Evolutionary conservation across 2,329 filamentous ascomycete genomes (phyloP), one percentile per base, ranked within the genome.

Genomic region (Alternaria postmessia): DNA sequence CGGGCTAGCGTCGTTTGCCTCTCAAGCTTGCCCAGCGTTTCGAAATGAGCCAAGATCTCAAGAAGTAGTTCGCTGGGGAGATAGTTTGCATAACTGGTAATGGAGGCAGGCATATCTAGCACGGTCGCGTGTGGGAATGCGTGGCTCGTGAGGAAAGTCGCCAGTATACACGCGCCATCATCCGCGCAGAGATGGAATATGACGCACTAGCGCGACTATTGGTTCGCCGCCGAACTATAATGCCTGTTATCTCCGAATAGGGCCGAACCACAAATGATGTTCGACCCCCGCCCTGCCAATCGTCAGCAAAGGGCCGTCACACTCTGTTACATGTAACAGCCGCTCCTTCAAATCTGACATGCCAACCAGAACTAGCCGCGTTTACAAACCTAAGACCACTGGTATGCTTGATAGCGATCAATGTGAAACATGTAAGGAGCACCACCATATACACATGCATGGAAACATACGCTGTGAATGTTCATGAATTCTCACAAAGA

Each of bases 11-110:
- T 79, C 7, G 62, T 49, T 71, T 88, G 87, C 4, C 80, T 77
- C 41, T 71, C 66, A 16, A 53, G 58, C 14, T 47, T 57, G 18
- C 61, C 62, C 71, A 62, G 49, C 72, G 68, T 7, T 59, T 68
- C n/a, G 75, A 86, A 62, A 63, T 81, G 80, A 44, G 75, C 73
- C 32, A 86, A 67, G 54, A 88, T 83, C 26, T 83, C 76, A 20
- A 85, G 72, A 46, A 88, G 63, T 26, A 88, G 77, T 70, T 88
- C 86, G 58, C 83, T 81, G 5, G 86, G 86, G 3, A 88, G 81
- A 66, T 85, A 80, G 46, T 61, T 74, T 18, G 66, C 64, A 49
- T 64, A 62, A 38, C 24, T 38, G 32, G 54, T 53, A 14, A 32
- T 14, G 34, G 32, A 54, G 16, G 51, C 34, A 41, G 42, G 39